These are phyloP conservation scores for Colletotrichum salicis DNA, from an alignment of 2,329 filamentous ascomycete genomes.

Conservation along the genomic window DNA sequence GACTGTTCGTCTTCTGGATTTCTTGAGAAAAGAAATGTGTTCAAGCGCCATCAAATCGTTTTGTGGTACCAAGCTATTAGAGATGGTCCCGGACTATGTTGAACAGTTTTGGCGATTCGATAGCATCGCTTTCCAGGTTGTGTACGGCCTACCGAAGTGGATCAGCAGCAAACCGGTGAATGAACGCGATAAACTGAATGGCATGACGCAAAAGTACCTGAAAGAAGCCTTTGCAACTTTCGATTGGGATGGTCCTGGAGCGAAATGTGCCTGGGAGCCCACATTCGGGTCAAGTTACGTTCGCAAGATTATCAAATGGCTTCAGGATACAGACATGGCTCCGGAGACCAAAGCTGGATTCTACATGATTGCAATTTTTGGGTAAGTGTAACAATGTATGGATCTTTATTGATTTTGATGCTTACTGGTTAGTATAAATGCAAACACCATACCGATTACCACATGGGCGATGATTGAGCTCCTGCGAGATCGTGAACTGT, in stretches of 20 bases:
- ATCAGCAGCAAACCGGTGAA: constrained; percentile 35
- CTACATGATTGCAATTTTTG: constrained; percentile 17
- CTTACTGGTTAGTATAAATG: constrained; percentile 36
- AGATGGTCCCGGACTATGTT: constrained; percentile 40
- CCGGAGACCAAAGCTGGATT: constrained; percentile 29
- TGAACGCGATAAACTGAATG: constrained; percentile 34
- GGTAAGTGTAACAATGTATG: neutral
- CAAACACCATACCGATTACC: constrained; percentile 43
- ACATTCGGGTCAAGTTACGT: constrained; percentile 40
- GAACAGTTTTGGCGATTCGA: constrained; percentile 43
- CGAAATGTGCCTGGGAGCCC: constrained; percentile 42
- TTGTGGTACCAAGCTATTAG: constrained; percentile 39
- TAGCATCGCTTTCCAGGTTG: constrained; percentile 33
- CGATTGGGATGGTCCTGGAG: constrained; percentile 34
- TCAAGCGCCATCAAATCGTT: constrained; percentile 38
- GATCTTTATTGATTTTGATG: too few species aligned
- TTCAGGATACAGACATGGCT: constrained; percentile 35
- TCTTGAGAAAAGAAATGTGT: constrained; percentile 39
- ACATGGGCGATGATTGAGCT: constrained; percentile 44
- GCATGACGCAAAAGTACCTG: constrained; percentile 28
- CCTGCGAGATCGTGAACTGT: constrained; percentile 38
- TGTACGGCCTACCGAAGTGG: constrained; percentile 40
- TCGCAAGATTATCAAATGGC: constrained; percentile 38
- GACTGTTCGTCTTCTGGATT: constrained; percentile 35
- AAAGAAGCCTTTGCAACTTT: constrained; percentile 31